Percentiles rank a stretch among this genome's conserved stretches.
Evolutionary conservation across 805 yeast genomes (phyloP).

Genomic region (Nakazawaea ishiwadae): DNA sequence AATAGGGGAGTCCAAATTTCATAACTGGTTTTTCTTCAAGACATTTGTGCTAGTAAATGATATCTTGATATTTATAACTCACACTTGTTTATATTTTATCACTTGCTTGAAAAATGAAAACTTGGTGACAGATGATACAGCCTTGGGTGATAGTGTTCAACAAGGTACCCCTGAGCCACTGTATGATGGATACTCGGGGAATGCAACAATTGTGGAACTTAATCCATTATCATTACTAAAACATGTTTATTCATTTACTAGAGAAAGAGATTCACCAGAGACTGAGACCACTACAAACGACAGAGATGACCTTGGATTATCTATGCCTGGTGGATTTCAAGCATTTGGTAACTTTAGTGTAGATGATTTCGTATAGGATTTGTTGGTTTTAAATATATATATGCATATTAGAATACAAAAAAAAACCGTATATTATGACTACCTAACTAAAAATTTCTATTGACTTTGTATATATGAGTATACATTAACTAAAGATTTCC

Average conservation of each 20-base stretch:
- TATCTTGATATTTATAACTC: slow-evolving; percentile 23
- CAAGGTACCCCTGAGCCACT: slow-evolving; percentile 14
- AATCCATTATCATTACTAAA: slow-evolving; percentile 26
- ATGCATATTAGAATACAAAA: neutral
- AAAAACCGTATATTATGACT: neutral
- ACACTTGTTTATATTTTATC: slow-evolving; percentile 25
- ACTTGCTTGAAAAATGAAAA: slow-evolving; percentile 25
- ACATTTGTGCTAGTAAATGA: slow-evolving; percentile 26
- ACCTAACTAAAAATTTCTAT: neutral
- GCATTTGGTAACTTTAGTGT: slow-evolving; percentile 4
- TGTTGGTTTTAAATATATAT: too few relatives aligned
- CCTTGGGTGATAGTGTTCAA: slow-evolving; percentile 8
- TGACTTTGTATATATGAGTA: neutral
- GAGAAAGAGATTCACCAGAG: slow-evolving; percentile 10
- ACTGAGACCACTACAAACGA: neutral
- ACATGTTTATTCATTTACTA: slow-evolving; percentile 18
- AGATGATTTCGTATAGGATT: slow-evolving; percentile 5
- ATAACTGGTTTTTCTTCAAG: slow-evolving; percentile 22
- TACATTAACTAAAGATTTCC: slow-evolving; percentile 27
- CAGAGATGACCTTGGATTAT: neutral
- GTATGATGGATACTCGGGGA: slow-evolving; percentile 43
- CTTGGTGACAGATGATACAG: slow-evolving; percentile 23
- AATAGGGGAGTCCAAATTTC: slow-evolving; percentile 37
- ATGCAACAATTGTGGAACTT: slow-evolving; percentile 29
- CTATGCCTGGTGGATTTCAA: slow-evolving; percentile 14